phyloP scores from a whole-genome alignment of 2,329 filamentous ascomycete species.

The Ascochyta koolunga region DNA sequence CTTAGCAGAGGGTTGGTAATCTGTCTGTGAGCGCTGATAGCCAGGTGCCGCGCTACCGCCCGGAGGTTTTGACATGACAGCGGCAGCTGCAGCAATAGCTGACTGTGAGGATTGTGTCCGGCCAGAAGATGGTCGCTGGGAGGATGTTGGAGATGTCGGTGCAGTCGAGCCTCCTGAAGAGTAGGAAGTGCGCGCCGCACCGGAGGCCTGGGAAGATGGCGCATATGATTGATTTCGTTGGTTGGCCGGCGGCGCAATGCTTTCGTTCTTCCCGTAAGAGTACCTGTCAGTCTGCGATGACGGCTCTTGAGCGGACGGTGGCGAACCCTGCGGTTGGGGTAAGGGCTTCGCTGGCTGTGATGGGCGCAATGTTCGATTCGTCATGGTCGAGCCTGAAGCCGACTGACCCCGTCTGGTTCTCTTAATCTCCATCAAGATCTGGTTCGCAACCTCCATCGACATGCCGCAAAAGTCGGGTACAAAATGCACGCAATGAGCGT shows the following conservation, averaged over 20 bases:
- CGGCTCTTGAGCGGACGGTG: slow-evolving; percentile 50
- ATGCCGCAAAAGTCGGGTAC: slow-evolving; percentile 99
- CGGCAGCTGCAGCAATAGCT: slow-evolving; percentile 52
- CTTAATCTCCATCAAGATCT: slow-evolving; percentile 86
- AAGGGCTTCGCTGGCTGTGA: slow-evolving; percentile 53
- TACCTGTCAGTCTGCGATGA: slow-evolving; percentile 23
- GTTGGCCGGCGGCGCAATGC: slow-evolving; percentile 43
- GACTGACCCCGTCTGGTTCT: slow-evolving; percentile 74
- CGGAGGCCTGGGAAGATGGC: slow-evolving; percentile 50
- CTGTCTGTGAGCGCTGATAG: slow-evolving; percentile 54
- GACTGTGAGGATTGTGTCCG: slow-evolving; percentile 58
- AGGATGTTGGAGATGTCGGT: slow-evolving; percentile 55
- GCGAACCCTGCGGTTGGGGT: slow-evolving; percentile 42
- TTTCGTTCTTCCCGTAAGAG: slow-evolving; percentile 16
- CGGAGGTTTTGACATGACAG: slow-evolving; percentile 50
- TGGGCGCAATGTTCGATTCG: slow-evolving; percentile 26
- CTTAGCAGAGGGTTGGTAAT: slow-evolving; percentile 46
- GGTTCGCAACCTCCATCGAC: slow-evolving; percentile 96
- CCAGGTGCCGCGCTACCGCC: slow-evolving; percentile 43
- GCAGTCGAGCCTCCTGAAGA: slow-evolving; percentile 42
- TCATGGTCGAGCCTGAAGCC: slow-evolving; percentile 59
- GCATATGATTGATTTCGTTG: slow-evolving; percentile 51
- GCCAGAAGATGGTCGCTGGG: slow-evolving; percentile 52
- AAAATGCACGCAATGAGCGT: slow-evolving; percentile 89
- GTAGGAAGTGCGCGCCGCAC: slow-evolving; percentile 57